Conservation (phyloP, 2,329 filamentous ascomycete species). For the Aspergillus neoniger region DNA sequence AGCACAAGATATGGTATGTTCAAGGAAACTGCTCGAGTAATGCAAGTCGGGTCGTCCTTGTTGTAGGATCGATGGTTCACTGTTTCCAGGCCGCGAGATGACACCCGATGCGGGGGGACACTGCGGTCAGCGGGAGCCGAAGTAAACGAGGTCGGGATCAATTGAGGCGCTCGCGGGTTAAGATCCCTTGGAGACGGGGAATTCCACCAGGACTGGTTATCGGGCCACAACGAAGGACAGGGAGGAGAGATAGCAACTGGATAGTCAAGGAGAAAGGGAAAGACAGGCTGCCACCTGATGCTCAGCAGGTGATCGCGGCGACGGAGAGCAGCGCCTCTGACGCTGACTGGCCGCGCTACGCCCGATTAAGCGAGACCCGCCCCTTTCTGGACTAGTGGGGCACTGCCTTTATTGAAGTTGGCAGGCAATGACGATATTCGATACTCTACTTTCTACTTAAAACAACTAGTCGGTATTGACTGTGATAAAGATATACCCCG, state of each 20-base stretch:
- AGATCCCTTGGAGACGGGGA: not conserved
- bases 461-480: not conserved
- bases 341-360: slow-evolving; percentile 18
- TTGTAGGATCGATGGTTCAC: not conserved
- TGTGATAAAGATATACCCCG: not conserved
- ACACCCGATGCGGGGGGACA: slow-evolving; percentile 17
- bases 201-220: not conserved
- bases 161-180: not conserved
- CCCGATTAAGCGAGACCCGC: slow-evolving; percentile 19
- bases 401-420: not conserved
- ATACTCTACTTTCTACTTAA: not conserved
- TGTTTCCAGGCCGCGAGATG: slow-evolving; percentile 4
- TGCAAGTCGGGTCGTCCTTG: not conserved
- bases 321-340: slow-evolving; percentile 17
- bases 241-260: not conserved
- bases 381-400: slow-evolving; percentile 8
- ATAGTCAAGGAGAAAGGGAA: not conserved
- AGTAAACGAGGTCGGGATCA: not conserved
- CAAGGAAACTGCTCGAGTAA: not conserved
- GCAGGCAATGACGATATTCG: slow-evolving; percentile 1
- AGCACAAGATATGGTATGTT: not conserved
- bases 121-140: slow-evolving; percentile 1
- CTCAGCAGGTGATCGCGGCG: slow-evolving; percentile 21
- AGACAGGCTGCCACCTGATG: slow-evolving; percentile 26
- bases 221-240: not conserved